These are phyloP conservation scores for Starmera dryadoides DNA, from an alignment of 805 yeast species.

Conservation along the genomic window DNA sequence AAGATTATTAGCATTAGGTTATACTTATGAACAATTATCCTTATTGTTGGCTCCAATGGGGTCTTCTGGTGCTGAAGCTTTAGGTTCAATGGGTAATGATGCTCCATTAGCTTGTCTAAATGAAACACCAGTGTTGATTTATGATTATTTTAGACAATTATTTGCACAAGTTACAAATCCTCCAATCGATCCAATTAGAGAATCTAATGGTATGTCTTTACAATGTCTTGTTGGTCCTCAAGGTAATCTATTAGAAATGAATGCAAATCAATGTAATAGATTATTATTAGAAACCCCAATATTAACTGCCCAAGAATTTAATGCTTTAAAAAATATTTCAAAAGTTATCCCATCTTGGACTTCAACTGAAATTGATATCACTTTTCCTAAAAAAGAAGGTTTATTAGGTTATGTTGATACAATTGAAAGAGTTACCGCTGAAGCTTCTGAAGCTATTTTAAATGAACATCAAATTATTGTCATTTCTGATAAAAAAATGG, in stretches of 20 bases:
- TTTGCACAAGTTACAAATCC: constrained; percentile 99
- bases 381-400: constrained; percentile 80
- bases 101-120: constrained; percentile 92
- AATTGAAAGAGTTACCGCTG: constrained; percentile 79
- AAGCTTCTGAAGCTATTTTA: constrained; percentile 80
- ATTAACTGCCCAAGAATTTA: constrained; percentile 62
- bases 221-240: constrained; percentile 99
- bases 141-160: constrained; percentile 91
- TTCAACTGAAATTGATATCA: constrained; percentile 75
- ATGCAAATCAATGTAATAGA: constrained; percentile 86
- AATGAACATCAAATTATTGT: constrained; percentile 68
- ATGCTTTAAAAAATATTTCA: constrained; percentile 66
- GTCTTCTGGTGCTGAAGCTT: constrained; percentile 80
- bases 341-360: constrained; percentile 84
- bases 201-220: constrained; percentile 91
- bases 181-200: constrained; percentile 97
- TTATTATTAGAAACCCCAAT: constrained; percentile 79
- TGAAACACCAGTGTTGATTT: constrained; percentile 83
- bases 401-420: constrained; percentile 78
- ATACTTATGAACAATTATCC: constrained; percentile 88
- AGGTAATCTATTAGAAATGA: constrained; percentile 90
- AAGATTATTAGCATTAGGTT: constrained; percentile 79
- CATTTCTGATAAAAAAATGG: constrained; percentile 62
- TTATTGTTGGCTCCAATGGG: constrained; percentile 92
- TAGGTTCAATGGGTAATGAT: constrained; percentile 99